These are phyloP conservation scores for Talaromyces sp. DNA, from an alignment of 2,329 filamentous ascomycete species.

Conservation along the genomic window DNA sequence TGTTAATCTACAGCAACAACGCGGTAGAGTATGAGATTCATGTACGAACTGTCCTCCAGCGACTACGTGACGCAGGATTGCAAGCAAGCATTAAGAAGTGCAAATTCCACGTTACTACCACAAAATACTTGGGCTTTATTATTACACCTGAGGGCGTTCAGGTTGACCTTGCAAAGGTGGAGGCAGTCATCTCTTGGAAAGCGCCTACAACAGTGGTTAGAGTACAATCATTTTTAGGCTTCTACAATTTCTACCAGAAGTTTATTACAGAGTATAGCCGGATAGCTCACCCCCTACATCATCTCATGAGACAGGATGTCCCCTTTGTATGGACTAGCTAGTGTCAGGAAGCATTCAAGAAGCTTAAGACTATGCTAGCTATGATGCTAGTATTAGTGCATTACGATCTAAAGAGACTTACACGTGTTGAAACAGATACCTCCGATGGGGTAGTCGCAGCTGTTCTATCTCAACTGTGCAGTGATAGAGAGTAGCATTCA, in stretches of 20 bases:
- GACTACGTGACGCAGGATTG: neutral
- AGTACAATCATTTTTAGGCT: conserved; percentile 22
- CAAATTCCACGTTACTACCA: neutral
- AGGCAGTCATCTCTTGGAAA: neutral
- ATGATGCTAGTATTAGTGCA: no score
- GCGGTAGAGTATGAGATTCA: neutral
- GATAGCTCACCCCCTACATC: neutral
- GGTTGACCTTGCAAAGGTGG: neutral
- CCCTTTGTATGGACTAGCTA: neutral
- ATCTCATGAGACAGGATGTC: neutral
- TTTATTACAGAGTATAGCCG: conserved; percentile 19
- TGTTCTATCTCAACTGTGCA: neutral
- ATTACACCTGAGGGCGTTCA: neutral
- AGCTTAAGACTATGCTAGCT: no score
- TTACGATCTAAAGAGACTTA: neutral
- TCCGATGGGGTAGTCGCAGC: neutral
- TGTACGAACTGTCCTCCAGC: neutral
- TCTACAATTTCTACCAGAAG: conserved; percentile 24
- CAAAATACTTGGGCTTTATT: conserved; percentile 5
- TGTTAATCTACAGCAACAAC: conserved; percentile 22
- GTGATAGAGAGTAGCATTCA: neutral
- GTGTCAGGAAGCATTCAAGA: no score
- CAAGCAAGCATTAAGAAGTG: conserved; percentile 4
- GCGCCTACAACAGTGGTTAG: neutral
- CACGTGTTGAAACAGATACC: neutral